Evolutionary conservation across 1,284 basidiomycete species (phyloP), one percentile per base, ranked within the genome.

Genomic region (Apiotrichum porosum): DNA sequence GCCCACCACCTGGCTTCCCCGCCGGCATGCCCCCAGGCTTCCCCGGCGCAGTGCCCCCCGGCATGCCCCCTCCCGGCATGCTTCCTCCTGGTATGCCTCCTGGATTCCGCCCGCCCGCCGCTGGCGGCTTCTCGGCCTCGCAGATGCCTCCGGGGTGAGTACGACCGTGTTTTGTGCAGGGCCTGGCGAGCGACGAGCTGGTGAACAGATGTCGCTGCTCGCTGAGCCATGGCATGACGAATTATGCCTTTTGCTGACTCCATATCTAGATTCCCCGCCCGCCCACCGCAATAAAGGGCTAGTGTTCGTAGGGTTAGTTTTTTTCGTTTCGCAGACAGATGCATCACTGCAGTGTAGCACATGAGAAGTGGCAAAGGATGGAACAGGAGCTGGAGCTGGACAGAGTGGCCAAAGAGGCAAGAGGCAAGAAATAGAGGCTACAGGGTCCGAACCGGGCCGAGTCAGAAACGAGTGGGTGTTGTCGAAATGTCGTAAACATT

Each of bases 101-200:
- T 51, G 86, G 86, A 49, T 89, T 90, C 79, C 78, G 85, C 50
- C 86, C 86, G 18, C 85, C 85, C 52, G 85, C 77, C 35, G 85
- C 86, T 54, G 86, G 84, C 6, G 85, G 41, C 3, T 42, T 42
- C 41, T 28, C 26, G 26, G 26, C 26, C 12, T 6, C 26, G 26
- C 26, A 86, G 54, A 87, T 88, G 65, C 78, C 79, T 61, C 87
- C 88, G 67, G 88, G 89, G 88, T 92, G 73, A 76, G 81, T 72
- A 28, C n/a, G n/a, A n/a, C n/a, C n/a, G n/a, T n/a, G n/a, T n/a
- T n/a, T n/a, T n/a, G n/a, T n/a, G n/a, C n/a, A n/a, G n/a, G n/a
- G n/a, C n/a, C n/a, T n/a, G n/a, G n/a, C n/a, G n/a, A n/a, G n/a
- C n/a, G n/a, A n/a, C n/a, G n/a, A n/a, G n/a, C n/a, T n/a, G n/a